Evolutionary conservation across 2,329 filamentous ascomycete genomes (phyloP).

Genomic region (Pleomassaria siparia): DNA sequence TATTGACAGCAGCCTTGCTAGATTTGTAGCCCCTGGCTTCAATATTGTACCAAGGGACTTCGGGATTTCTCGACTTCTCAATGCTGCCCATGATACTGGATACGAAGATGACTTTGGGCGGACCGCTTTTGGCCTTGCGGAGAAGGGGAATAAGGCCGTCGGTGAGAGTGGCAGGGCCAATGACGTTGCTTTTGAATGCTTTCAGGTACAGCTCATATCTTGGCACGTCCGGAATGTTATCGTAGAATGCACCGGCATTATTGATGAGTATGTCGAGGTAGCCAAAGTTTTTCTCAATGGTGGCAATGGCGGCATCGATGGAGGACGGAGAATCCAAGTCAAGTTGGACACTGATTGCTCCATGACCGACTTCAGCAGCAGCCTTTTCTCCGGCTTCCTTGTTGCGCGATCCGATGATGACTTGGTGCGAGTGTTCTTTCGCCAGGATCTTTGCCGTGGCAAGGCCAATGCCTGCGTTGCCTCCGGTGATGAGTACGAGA

Average conservation of each 20-base stretch:
- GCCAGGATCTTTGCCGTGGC: neutral
- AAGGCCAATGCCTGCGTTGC: constrained; percentile 3
- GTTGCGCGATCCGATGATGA: constrained; percentile 40
- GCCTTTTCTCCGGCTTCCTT: constrained; percentile 21
- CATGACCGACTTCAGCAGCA: constrained; percentile 21
- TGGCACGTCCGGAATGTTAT: neutral
- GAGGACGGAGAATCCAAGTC: constrained; percentile 6
- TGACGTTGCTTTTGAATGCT: constrained; percentile 12
- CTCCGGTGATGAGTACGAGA: neutral
- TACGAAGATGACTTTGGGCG: constrained; percentile 11
- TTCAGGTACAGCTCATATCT: neutral
- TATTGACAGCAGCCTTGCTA: constrained; percentile 15
- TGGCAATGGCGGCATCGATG: constrained; percentile 7
- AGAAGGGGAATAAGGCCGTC: constrained; percentile 14
- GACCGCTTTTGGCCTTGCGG: neutral
- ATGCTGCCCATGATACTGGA: constrained; percentile 14
- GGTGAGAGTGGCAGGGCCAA: constrained; percentile 10
- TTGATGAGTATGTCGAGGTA: constrained; percentile 13
- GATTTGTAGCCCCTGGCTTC: constrained; percentile 3
- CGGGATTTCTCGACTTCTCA: constrained; percentile 3
- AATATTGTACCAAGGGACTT: neutral
- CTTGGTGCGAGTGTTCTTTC: constrained; percentile 20
- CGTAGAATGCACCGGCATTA: constrained; percentile 7
- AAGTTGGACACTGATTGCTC: constrained; percentile 13
- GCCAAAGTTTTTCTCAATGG: constrained; percentile 5